A percentile compares a stretch with the other conserved stretches of the same genome.
Evolutionary conservation across 345 rosid genomes (phyloP).

Genomic region (Eucalyptus cloeziana): DNA sequence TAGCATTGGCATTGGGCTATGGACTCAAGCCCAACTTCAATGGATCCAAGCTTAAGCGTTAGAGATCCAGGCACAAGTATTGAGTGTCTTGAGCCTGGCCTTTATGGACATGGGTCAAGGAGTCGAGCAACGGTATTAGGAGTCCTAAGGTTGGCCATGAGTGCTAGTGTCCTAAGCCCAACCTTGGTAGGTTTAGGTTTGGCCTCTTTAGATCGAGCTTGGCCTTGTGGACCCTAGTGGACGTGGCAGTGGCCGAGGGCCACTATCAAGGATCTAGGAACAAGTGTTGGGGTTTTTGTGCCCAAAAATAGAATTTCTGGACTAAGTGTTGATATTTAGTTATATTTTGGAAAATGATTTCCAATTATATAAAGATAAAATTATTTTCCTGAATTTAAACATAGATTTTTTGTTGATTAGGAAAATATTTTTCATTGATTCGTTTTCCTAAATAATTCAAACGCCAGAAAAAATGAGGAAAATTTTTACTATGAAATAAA

Average conservation of each 20-base stretch:
- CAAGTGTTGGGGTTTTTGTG: not conserved
- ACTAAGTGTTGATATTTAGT: too few species aligned
- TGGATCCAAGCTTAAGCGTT: not conserved
- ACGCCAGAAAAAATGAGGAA: fast-evolving
- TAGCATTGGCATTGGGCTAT: not conserved
- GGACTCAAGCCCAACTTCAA: not conserved
- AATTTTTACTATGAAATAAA: not conserved
- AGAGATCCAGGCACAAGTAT: not conserved
- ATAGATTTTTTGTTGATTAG: not conserved
- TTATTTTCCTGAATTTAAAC: too few species aligned
- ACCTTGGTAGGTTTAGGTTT: fast-evolving
- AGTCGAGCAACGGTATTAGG: fast-evolving
- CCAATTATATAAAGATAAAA: too few species aligned
- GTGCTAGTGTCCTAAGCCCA: not conserved
- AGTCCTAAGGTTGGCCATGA: not conserved
- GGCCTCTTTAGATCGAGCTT: not conserved
- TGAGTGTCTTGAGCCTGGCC: fast-evolving
- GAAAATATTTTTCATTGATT: too few species aligned
- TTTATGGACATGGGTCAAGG: not conserved
- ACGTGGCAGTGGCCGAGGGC: too few species aligned
- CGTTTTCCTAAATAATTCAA: not conserved
- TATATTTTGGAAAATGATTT: too few species aligned
- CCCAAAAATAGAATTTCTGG: not conserved
- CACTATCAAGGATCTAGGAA: not conserved
- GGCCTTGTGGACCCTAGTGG: not conserved